Base-by-base conservation (phyloP, 805 yeast species). In the Kazachstania kunashirensis region DNA sequence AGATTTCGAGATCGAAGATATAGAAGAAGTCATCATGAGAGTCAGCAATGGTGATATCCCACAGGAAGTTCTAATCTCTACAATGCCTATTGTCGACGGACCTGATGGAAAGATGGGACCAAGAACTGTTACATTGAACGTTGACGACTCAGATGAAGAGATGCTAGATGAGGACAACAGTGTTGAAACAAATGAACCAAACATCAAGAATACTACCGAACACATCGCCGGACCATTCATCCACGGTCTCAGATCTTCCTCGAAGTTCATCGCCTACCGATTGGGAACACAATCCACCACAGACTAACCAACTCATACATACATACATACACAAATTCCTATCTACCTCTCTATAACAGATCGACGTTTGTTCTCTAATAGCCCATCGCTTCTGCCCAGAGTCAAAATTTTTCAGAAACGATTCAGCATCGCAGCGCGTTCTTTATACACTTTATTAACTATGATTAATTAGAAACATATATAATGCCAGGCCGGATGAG, bases 231-330 rank as follows among this genome's bases (percentile, higher is more conserved):
- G 14, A 26, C 41, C 59, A 7, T 52, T 49, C 35, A 41, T 51
- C 6, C 34, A 45, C 10, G 58, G 59, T 8, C 37, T 67, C 50
- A 36, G 94, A 5, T 94, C 84, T 50, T 73, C 82, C 35, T 84
- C 85, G 2, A 67, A 69, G 49, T 86, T 82, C 52, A 56, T 85
- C 52, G 83, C 84, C 2, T 77, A 71, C 71, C 74, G 70, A 52
- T 35, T 56, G n/a, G 27, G 17, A 12, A 26, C 7, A 9, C 29
- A 14, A 12, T 7, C 31, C n/a, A n/a, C n/a, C n/a, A n/a, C n/a
- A n/a, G n/a, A n/a, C n/a, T n/a, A n/a, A n/a, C n/a, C n/a, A n/a
- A n/a, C n/a, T n/a, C n/a, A n/a, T n/a, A n/a, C n/a, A n/a, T n/a
- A n/a, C n/a, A n/a, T n/a, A n/a, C n/a, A n/a, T n/a, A n/a, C n/a